Evolutionary conservation across 305 asterid species (phyloP), one percentile per base, ranked within the genome.

Genomic region (Petunia hybrid): DNA sequence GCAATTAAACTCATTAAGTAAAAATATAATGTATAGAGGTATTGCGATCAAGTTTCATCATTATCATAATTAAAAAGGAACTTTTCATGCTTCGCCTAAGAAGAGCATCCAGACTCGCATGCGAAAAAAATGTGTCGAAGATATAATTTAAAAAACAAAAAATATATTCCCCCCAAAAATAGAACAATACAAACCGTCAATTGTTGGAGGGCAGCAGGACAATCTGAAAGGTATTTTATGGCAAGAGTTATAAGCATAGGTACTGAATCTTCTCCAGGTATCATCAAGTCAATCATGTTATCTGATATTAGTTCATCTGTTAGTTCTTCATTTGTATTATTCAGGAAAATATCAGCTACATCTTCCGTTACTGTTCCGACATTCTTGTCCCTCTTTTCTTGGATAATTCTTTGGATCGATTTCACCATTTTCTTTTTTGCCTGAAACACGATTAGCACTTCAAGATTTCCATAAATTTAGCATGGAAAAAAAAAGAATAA

Each of bases 391-490:
- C 88, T 88, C 87, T 91, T 93, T 10, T 45, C 79, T 80, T 87
- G 84, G 80, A 93, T 93, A 1, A 93, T 91, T 22, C 84, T 90
- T 62, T 89, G 88, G 60, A 92, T 89, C 62, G 92, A 66, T 80
- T 89, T 85, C 13, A 90, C 89, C 94, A 93, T 90, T 80, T 84
- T 93, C 93, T 45, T 93, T 79, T 91, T 92, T 5, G 98, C 98
- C 95, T 91, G 86, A 22, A 22, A 22, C 31, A 22, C 31, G 31
- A 22, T 22, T 22, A 22, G 31, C 31, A 22, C 31, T 22, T 14
- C 31, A 79, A 39, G 63, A 62, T 22, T 12, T 42, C 12, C 16
- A 38, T 36, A 3, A 35, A 70, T 14, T 36, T n/a, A 14, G 7
- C 31, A 70, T 31, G 7, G 7, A 31, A 53, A 9, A 46, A 46